Base-by-base conservation (phyloP, 495 filamentous ascomycete species). In the Penicillium roqueforti region DNA sequence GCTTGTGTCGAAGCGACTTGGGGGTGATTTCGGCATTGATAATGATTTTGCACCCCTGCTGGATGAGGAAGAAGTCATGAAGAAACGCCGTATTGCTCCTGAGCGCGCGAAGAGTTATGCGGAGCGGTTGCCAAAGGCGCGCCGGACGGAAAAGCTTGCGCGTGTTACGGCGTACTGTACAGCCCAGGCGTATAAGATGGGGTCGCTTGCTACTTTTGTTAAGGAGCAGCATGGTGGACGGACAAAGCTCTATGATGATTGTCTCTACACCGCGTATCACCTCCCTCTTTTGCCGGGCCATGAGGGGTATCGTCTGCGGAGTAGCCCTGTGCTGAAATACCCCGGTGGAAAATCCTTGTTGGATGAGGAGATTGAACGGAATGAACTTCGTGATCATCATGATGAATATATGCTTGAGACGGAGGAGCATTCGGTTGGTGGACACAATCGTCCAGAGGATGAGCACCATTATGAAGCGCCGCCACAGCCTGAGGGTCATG, bases 221-320 rank as follows among this genome's bases (percentile, higher is more conserved):
- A 88, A 87, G 65, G 89, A 86, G 41, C 83, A 83, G 63, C 93
- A 99, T 78, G 86, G 86, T n/a, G 95, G 91, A 0, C 83, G 88
- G 72, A 95, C 92, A 37, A 99, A 99, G 69, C 79, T 97, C n/a
- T 99, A 99, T 68, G 95, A 97, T 69, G 95, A 99, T 65, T 97
- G 95, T 64, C 77, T 99, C 18, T 99, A 99, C 62, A 87, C 84
- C 5, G 93, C 92, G 28, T 99, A 97, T 69, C 92, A 97, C 72
- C 74, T 96, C 23, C 93, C 93, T 8, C 68, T 99, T 44, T 73
- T 97, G 45, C 86, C 87, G 6, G 95, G 93, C 0, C 78, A 75
- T 39, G 89, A 93, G 31, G 93, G 95, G 6, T 96, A 89, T 63
- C 77, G 93, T 44, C 69, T 97, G 39, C 78, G 89, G 56, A 97